phyloP scores from a whole-genome alignment of 441 rosid species.

The Omphalea diandra region DNA sequence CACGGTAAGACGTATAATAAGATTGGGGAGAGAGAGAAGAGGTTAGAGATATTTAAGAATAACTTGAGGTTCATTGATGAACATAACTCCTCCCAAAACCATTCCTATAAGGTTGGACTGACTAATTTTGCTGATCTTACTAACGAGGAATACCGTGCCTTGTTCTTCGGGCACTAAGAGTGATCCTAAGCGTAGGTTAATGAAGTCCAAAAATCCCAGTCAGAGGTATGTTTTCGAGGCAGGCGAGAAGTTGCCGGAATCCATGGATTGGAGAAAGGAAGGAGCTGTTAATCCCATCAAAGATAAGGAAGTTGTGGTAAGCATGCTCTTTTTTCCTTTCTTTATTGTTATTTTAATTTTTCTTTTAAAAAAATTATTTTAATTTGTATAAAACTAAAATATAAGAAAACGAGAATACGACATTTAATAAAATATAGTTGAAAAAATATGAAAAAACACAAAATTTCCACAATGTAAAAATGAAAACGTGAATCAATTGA shows the following conservation, averaged over 20 bases:
- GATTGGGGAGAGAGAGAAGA: slow-evolving; percentile 57
- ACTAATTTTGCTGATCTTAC: slow-evolving; percentile 83
- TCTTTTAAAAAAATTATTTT: neutral
- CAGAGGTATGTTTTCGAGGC: slow-evolving; percentile 47
- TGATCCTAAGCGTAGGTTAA: slow-evolving; percentile 29
- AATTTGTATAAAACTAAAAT: too few relatives aligned
- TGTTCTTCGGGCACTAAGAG: slow-evolving; percentile 50
- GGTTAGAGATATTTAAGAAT: slow-evolving; percentile 72
- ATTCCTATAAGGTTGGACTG: slow-evolving; percentile 57
- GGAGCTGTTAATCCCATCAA: slow-evolving; percentile 70
- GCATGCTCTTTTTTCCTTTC: slow-evolving; percentile 15
- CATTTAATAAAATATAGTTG: too few relatives aligned
- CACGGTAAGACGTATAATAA: slow-evolving; percentile 61
- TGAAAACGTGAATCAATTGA: too few relatives aligned
- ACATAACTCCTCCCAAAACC: slow-evolving; percentile 53
- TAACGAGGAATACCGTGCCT: slow-evolving; percentile 76
- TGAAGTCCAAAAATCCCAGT: slow-evolving; percentile 39
- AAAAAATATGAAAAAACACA: too few relatives aligned
- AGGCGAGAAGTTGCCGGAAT: slow-evolving; percentile 56
- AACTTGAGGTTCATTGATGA: slow-evolving; percentile 72
- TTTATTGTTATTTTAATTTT: neutral
- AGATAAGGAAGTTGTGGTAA: slow-evolving; percentile 80
- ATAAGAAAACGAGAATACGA: too few relatives aligned
- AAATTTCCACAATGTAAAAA: too few relatives aligned
- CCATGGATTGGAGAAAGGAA: slow-evolving; percentile 68